Percentiles rank a stretch among this genome's conserved stretches.
Evolutionary conservation across 768 basidiomycete genomes (phyloP).

Genomic region (Clathrus columnatus): DNA sequence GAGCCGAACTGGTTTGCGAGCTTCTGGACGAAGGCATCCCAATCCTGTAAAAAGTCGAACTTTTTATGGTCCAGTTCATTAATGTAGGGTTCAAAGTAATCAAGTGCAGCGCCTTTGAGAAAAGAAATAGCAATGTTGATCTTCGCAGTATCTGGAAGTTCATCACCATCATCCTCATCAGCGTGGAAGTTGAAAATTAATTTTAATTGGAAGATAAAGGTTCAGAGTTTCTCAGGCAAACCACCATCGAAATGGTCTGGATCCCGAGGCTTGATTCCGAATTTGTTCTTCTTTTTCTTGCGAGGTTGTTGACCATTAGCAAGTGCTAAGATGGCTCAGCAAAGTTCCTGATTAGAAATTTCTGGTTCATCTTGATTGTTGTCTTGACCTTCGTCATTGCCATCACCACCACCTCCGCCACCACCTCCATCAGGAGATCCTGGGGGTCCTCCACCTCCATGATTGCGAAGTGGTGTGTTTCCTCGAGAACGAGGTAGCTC

Average conservation of each 20-base stretch:
- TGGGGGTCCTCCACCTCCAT: too few species aligned
- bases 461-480: too few species aligned
- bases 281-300: too few species aligned
- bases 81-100: background rate
- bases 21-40: background rate
- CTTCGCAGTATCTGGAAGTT: background rate
- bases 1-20: background rate
- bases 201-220: background rate
- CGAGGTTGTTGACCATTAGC: too few species aligned
- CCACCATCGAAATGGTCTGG: background rate
- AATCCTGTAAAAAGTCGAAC: background rate
- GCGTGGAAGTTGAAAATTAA: background rate
- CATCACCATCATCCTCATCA: background rate
- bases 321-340: too few species aligned
- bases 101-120: background rate
- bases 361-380: too few species aligned
- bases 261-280: background rate
- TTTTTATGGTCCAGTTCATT: background rate
- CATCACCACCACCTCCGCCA: too few species aligned
- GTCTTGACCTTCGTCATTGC: too few species aligned
- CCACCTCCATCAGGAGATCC: too few species aligned
- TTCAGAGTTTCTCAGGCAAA: background rate
- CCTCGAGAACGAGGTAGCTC: too few species aligned
- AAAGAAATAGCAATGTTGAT: background rate
- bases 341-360: too few species aligned